Base-by-base conservation (phyloP, 2,329 filamentous ascomycete genomes). In the Tolypocladium nubicola region DNA sequence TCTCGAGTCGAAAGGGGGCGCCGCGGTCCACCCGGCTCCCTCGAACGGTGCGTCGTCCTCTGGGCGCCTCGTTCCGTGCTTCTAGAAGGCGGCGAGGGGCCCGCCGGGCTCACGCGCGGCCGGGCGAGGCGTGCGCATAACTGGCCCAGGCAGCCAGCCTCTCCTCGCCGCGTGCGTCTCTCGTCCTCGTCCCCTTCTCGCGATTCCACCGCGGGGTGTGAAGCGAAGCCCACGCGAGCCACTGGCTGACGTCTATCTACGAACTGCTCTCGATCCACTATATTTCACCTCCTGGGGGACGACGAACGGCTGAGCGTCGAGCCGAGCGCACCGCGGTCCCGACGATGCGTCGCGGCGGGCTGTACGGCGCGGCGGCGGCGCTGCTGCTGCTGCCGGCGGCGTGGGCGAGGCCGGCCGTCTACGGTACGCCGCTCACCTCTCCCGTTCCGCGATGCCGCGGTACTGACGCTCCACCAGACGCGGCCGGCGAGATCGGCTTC, bases 321-420 rank as follows among this genome's bases (percentile, higher is more conserved):
- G n/a, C n/a, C n/a, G n/a, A n/a, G n/a, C n/a, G 26, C 26, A 26
- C 26, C 26, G 2, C 26, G 26, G 26, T 9, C 23, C 3, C 11
- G 23, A 41, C 30, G 38, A 56, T 56, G 55, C 39, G 14, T 35
- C 40, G 40, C 14, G 16, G 16, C 16, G 14, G 9, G 23, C 49
- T 58, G 10, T 50, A 14, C 30, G 40, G 41, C 59, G 61, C 47
- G 45, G 55, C 62, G 21, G 45, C 56, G 57, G 59, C 58, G 53
- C 57, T 61, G 52, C 54, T 61, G 50, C 56, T 60, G 30, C 54
- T 56, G 33, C 61, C 54, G 19, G 33, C 57, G 9, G 57, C 52
- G 40, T 47, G 52, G 52, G 54, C 53, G 13, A 40, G 30, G 57
- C 33, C 53, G 30, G n/a, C 19, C 35, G 19, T 35, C 2, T 4